These are phyloP conservation scores for Thermothelomyces thermophilus DNA, from an alignment of 2,329 filamentous ascomycete species.

Conservation along the genomic window DNA sequence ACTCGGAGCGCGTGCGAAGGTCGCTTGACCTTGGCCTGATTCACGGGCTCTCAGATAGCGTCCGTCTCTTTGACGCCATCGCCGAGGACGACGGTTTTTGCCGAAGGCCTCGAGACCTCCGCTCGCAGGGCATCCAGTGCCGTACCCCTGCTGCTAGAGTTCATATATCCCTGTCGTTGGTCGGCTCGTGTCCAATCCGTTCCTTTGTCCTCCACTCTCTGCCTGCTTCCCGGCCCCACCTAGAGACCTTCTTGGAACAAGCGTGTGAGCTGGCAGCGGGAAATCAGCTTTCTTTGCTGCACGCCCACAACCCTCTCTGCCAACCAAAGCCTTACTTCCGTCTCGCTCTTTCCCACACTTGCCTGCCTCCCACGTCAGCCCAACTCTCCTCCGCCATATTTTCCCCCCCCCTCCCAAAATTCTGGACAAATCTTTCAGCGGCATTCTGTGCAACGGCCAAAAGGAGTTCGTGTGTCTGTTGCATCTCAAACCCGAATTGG, in stretches of 20 bases:
- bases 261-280: constrained; percentile 25
- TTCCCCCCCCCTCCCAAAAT: background rate
- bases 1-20: background rate
- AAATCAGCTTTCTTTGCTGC: constrained; percentile 18
- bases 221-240: constrained; percentile 20
- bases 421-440: background rate
- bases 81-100: constrained; percentile 12
- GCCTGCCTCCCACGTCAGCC: constrained; percentile 18
- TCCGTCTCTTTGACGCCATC: constrained; percentile 23
- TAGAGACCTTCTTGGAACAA: constrained; percentile 23
- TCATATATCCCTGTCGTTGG: constrained; percentile 22
- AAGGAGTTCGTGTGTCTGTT: background rate
- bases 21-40: background rate
- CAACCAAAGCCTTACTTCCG: constrained; percentile 17
- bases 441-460: background rate
- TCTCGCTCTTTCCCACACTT: constrained; percentile 18
- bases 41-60: constrained; percentile 5
- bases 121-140: constrained; percentile 14
- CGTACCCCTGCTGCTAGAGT: constrained; percentile 15
- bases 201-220: constrained; percentile 17
- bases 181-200: constrained; percentile 23
- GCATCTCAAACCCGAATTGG: background rate
- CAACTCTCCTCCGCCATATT: constrained; percentile 12
- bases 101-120: constrained; percentile 12
- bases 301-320: constrained; percentile 13